Conservation (phyloP, 78 protist genomes). For the Isochrysis galbana region DNA sequence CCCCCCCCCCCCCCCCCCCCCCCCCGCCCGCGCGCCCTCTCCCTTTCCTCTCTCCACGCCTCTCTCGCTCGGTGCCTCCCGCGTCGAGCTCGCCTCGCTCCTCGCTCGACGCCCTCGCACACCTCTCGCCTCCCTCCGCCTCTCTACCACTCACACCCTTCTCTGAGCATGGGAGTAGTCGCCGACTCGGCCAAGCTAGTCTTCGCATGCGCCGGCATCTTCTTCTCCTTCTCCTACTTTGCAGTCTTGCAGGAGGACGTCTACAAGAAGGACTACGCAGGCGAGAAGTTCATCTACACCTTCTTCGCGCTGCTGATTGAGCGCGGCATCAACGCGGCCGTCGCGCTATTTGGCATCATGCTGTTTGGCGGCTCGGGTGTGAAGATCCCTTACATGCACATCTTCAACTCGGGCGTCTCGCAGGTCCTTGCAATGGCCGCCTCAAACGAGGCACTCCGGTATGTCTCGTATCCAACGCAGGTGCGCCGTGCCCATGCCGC, state of each 20-base stretch:
- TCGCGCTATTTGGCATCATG: neutral
- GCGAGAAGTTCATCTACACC: constrained; percentile 1
- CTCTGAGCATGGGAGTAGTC: neutral
- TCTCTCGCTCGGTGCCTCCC: too few species aligned
- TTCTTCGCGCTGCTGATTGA: constrained; percentile 12
- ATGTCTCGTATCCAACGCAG: constrained; percentile 59
- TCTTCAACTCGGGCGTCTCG: constrained; percentile 1
- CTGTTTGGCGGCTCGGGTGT: neutral
- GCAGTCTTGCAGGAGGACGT: constrained; percentile 44
- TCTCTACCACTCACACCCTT: too few species aligned
- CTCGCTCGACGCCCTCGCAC: too few species aligned
- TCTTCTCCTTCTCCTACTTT: neutral
- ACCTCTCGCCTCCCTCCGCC: too few species aligned
- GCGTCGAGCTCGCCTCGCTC: too few species aligned
- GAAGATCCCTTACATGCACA: neutral
- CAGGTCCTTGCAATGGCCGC: constrained; percentile 15
- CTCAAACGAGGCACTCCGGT: constrained; percentile 43
- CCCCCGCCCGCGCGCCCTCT: too few species aligned
- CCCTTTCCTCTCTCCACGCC: too few species aligned
- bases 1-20: too few species aligned
- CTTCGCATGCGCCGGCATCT: constrained; percentile 28
- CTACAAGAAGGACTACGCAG: neutral
- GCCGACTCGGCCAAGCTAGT: neutral
- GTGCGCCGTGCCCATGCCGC: too few species aligned
- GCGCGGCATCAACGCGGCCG: constrained; percentile 9